Evolutionary conservation across 306 rosid species (phyloP), one percentile per base, ranked within the genome.

Genomic region (Corylus americana): DNA sequence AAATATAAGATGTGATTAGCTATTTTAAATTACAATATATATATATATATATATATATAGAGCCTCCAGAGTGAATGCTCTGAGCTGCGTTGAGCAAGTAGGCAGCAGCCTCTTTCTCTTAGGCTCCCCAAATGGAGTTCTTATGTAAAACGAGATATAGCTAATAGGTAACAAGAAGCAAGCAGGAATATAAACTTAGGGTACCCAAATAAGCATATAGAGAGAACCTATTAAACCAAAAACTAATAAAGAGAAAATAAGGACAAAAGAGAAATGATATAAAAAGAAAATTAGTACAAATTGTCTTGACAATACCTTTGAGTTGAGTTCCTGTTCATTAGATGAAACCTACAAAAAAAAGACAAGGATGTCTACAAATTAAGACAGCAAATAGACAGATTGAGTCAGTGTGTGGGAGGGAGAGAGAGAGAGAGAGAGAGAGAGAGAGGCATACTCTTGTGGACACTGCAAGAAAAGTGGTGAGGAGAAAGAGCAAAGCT

Each of bases 331-430:
- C 57, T 83, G 83, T 14, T 85, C 84, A 72, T 78, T 8, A 0
- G 87, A 83, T 80, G 71, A 84, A 63, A 50, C 91, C 87, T 89
- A 80, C 84, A 83, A 14, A 16, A 22, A 12, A 3, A 22, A 5
- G 44, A 42, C 45, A 42, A 42, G 45, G 45, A 42, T 42, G 7
- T 37, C 11, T 35, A 73, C 57, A 71, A 44, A 74, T 57, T 87
- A 71, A 59, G 70, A 70, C 77, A 72, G 12, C 16, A 1, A 2
- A 29, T 25, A 11, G 16, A 11, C 13, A 0, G n/a, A 2, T 69
- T 44, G 53, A 11, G 8, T 42, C 7, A 9, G 13, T 8, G 64
- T 58, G 31, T 58, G 48, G 16, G 10, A 27, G 45, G 4, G 44
- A 4, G 59, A 11, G 73, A 70, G 78, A 0, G 1, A 62, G 53